Base-by-base conservation (phyloP, 1,284 basidiomycete genomes). In the Moesziomyces antarcticus region DNA sequence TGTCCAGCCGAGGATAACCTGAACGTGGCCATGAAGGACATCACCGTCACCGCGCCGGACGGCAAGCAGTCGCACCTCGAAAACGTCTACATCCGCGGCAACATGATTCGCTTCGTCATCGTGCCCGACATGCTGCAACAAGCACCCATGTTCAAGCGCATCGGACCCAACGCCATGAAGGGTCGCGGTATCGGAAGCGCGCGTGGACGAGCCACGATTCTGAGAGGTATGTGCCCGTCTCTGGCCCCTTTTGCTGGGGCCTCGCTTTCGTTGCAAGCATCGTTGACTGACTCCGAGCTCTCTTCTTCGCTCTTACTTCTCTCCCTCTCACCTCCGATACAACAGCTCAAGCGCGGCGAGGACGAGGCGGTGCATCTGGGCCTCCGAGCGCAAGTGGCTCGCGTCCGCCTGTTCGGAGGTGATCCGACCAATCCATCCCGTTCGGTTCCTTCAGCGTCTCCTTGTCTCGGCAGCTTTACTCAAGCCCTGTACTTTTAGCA, bases 41-140 rank as follows among this genome's bases (percentile, higher is more conserved):
- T 99, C 82, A 98, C 96, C 22, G 97, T 98, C 24, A 99, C 97
- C 13, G 94, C 93, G 57, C 90, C 96, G 62, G 97, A 99, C 87
- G 97, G 97, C 49, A 93, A 97, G 82, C 94, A 99, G 45, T 96
- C 95, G n/a, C 97, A 99, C 85, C 88, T 99, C 57, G 96, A 99
- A 87, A 96, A 97, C 86, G 95, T 98, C 44, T 99, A 99, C 86
- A 99, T 99, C 80, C 89, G 97, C 77, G 97, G 97, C 75, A 95
- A 93, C 85, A 97, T 98, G 93, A 85, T 84, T 13, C 65, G 82
- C 20, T 98, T 98, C 88, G 96, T 98, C 87, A 97, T 99, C 84
- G 97, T 99, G 25, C 97, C 97, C 50, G 97, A 99, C 85, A 97
- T 99, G 92, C 88, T 99, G 77, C 93, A 97, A 84, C 97, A 99